Percentiles rank a stretch among this genome's conserved stretches.
These are phyloP conservation scores for Diaporthe sp. DNA, from an alignment of 2,329 filamentous ascomycete genomes.

Conservation along the genomic window DNA sequence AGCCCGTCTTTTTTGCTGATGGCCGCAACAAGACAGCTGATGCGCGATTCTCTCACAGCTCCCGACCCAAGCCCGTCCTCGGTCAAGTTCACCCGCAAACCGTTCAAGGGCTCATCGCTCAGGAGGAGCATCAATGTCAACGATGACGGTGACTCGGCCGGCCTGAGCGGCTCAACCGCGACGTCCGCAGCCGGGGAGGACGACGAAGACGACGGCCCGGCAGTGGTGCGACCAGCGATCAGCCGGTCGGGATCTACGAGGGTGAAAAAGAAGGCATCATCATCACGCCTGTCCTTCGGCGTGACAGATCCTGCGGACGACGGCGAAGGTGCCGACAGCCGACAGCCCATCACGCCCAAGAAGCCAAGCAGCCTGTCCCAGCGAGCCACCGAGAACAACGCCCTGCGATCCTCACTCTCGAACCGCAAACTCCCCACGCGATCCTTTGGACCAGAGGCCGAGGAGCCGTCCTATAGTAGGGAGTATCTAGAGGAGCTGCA, in stretches of 20 bases:
- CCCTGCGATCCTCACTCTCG: slow-evolving; percentile 59
- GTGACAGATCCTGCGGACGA: slow-evolving; percentile 68
- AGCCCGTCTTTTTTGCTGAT: slow-evolving; percentile 44
- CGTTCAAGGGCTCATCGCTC: slow-evolving; percentile 70
- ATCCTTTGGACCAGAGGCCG: slow-evolving; percentile 72
- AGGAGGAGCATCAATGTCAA: slow-evolving; percentile 68
- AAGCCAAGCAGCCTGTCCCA: slow-evolving; percentile 57
- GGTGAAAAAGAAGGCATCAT: slow-evolving; percentile 81
- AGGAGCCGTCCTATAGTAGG: slow-evolving; percentile 85
- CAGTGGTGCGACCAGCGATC: slow-evolving; percentile 64
- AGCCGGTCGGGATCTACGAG: slow-evolving; percentile 64
- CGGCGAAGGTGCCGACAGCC: slow-evolving; percentile 59
- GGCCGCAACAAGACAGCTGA: slow-evolving; percentile 49
- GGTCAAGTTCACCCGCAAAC: slow-evolving; percentile 65
- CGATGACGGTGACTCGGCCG: slow-evolving; percentile 51
- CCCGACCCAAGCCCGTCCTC: slow-evolving; percentile 51
- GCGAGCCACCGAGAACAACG: slow-evolving; percentile 52
- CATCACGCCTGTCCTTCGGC: slow-evolving; percentile 83
- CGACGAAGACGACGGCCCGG: slow-evolving; percentile 61
- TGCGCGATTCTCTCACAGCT: slow-evolving; percentile 46
- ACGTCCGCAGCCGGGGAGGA: slow-evolving; percentile 50
- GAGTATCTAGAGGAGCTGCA: slow-evolving; percentile 90
- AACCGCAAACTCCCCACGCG: slow-evolving; percentile 68
- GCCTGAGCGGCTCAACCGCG: slow-evolving; percentile 39
- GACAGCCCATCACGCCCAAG: slow-evolving; percentile 67